phyloP scores from a whole-genome alignment of 192 early-diverging fungal species.

The Polychytrium aggregatum region DNA sequence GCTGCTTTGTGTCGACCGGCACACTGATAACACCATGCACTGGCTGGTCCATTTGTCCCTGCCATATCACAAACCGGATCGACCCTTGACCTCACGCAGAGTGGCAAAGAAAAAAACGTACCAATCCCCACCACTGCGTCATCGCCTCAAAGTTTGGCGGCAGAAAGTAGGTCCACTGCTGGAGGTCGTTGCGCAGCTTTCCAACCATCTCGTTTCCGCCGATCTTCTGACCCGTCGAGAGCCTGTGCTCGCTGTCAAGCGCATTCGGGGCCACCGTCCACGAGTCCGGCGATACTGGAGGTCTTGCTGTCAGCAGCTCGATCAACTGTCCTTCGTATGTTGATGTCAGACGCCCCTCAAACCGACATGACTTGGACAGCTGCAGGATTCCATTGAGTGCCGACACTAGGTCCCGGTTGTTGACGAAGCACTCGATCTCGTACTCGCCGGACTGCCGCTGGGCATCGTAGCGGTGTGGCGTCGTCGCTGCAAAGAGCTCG shows the following conservation, averaged over 20 bases:
- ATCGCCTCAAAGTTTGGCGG: conserved; percentile 31
- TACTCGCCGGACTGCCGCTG: conserved; percentile 12
- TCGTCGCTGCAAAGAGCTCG: conserved; percentile 17
- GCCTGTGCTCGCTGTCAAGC: conserved; percentile 8
- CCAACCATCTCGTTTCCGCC: conserved; percentile 15
- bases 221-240: too few relatives aligned
- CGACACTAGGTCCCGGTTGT: conserved; percentile 21
- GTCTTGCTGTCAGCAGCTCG: conserved; percentile 28
- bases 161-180: conserved; percentile 14
- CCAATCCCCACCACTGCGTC: conserved; percentile 15
- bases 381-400: conserved; percentile 19
- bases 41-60: too few relatives aligned
- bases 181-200: conserved; percentile 25
- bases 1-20: too few relatives aligned
- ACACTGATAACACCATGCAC: too few relatives aligned
- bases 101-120: too few relatives aligned
- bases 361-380: conserved; percentile 15
- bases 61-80: too few relatives aligned
- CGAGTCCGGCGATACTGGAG: conserved; percentile 11
- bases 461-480: conserved; percentile 21
- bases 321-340: conserved; percentile 28
- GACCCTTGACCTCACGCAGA: too few relatives aligned
- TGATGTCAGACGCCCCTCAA: conserved; percentile 15
- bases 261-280: conserved; percentile 19
- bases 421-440: conserved; percentile 24